Conservation (phyloP, 495 filamentous ascomycete species). For the Friedmanniomyces simplex region DNA sequence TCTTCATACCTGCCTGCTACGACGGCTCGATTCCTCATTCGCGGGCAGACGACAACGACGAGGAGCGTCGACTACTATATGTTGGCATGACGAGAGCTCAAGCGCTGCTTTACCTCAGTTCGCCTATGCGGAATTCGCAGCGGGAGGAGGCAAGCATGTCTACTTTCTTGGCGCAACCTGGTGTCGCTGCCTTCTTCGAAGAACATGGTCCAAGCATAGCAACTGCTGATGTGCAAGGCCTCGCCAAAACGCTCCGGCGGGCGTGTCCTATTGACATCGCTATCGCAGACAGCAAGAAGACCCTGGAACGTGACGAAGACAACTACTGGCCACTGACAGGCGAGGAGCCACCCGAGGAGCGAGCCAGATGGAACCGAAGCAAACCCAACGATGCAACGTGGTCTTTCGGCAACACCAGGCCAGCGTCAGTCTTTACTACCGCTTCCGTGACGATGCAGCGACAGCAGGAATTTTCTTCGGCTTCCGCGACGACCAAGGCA, state of each 20-base stretch:
- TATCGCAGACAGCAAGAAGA: constrained; percentile 36
- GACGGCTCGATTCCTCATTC: constrained; percentile 90
- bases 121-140: constrained; percentile 55
- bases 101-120: constrained; percentile 81
- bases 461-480: constrained; percentile 17
- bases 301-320: constrained; percentile 45
- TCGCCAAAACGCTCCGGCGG: constrained; percentile 54
- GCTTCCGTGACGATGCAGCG: constrained; percentile 23
- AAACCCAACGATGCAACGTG: constrained; percentile 12
- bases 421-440: constrained; percentile 2
- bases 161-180: constrained; percentile 47
- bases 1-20: constrained; percentile 88
- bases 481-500: constrained; percentile 17
- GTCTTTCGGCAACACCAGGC: not conserved
- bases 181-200: constrained; percentile 41
- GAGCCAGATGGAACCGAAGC: constrained; percentile 18
- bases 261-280: constrained; percentile 39
- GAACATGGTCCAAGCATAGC: constrained; percentile 48
- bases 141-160: constrained; percentile 54
- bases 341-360: constrained; percentile 36
- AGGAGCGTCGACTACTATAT: constrained; percentile 85
- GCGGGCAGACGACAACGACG: constrained; percentile 79
- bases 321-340: constrained; percentile 54
- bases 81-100: constrained; percentile 97
- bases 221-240: constrained; percentile 44